Base-by-base conservation (phyloP, 768 basidiomycete species). In the Suillus fuscotomentosus region DNA sequence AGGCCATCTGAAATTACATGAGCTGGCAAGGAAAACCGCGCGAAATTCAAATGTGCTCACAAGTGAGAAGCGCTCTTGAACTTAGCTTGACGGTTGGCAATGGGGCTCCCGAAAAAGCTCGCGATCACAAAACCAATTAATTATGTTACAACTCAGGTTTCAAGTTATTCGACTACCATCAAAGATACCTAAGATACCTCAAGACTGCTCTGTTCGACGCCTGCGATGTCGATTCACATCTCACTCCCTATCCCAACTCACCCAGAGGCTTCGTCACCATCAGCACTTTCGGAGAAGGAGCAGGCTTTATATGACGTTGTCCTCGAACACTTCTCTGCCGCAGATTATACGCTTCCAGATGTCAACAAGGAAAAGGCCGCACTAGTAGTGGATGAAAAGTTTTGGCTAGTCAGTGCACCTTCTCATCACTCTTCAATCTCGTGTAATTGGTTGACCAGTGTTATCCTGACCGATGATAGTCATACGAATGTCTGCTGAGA, bases 401-500 rank as follows among this genome's bases (percentile, higher is more conserved):
- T 90, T 73, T 94, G 91, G 91, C 79, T 94, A 69, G 84, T 86
- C 63, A 56, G 84, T 81, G 34, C 24, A 24, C 38, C 34, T 53
- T 50, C 39, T 38, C 34, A 17, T 42, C 60, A 36, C 50, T 14
- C 22, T 8, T 7, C 51, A 17, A 10, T 34, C 38, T 39, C 2
- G 2, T 14, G 48, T 31, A 54, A 11, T 20, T 51, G 24, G 22
- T 38, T 57, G 15, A 57, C 42, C 78, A 34, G 55, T 20, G 14
- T 22, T 39, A 15, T 15, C 8, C n/a, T 56, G 2, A 31, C 27
- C 11, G 20, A 50, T 65, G 20, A 50, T 65, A 76, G 76, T 89
- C 89, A 3, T 82, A 83, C 70, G 92, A 94, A 67, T 92, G 90
- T 74, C 73, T 94, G 47, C 79, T 90, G 50, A 82, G 92, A 82